Evolutionary conservation across 2,329 filamentous ascomycete species (phyloP), one percentile per base, ranked within the genome.

Genomic region (Phialocephala subalpina): DNA sequence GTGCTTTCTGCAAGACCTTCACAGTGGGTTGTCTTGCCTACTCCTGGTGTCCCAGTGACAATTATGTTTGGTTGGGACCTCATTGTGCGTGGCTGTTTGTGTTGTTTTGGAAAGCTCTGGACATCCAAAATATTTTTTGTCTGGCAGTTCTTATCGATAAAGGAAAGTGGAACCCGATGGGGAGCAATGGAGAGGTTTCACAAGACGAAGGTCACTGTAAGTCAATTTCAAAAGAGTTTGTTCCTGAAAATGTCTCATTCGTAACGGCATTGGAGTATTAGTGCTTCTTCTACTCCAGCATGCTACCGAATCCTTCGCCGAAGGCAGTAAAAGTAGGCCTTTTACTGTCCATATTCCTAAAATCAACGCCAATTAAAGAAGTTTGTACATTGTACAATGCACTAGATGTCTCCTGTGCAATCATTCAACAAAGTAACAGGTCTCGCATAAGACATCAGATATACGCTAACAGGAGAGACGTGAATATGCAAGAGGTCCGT

Each of bases 21-120:
- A 77, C 92, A 93, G 78, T 97, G 94, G 8, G 92, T 97, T 20
- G 94, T 97, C 82, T 99, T 99, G 76, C 96, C 96, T 33, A 97
- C 93, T 63, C 96, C 96, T 0, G 96, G 96, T 22, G 96, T 99
- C 70, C 96, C 96, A 47, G 96, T 98, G 71, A 99, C 86, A 72
- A 99, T 91, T 75, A 99, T 93, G 79, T 98, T 99, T 35, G 96
- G 96, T 69, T 81, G 80, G 35, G 77, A 81, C 72, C 88, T 82
- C 69, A 73, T 73, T 6, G 20, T 65, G 55, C 57, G 29, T 42
- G 16, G 38, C 25, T 29, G 49, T 33, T 53, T 22, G 22, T 18
- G 22, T 22, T 5, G 27, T n/a, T 53, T 8, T 12, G 25, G 22
- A 14, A 7, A 18, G 2, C 16, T 29, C n/a, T 11, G n/a, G 4